A percentile compares a stretch with the other conserved stretches of the same genome.
Evolutionary conservation across 768 basidiomycete species (phyloP).

Genomic region (Pleurotus sapidus): DNA sequence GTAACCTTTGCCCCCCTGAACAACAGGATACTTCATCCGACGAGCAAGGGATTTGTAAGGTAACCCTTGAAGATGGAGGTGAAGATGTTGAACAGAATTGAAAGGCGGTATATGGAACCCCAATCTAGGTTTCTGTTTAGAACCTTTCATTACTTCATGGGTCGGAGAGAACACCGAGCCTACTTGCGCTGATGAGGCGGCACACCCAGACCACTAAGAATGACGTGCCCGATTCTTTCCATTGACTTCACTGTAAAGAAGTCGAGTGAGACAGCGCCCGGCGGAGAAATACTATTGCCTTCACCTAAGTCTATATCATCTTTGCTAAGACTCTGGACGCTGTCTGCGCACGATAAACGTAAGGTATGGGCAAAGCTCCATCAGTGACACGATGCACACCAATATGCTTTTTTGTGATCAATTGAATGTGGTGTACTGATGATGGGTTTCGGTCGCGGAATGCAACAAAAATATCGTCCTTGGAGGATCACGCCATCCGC

Average conservation of each 20-base stretch:
- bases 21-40: conserved; percentile 47
- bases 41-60: conserved; percentile 49
- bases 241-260: conserved; percentile 38
- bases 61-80: conserved; percentile 69
- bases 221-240: conserved; percentile 45
- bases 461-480: conserved; percentile 49
- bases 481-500: background rate
- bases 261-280: too few species aligned
- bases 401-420: conserved; percentile 53
- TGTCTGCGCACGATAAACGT: conserved; percentile 35
- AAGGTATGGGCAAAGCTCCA: background rate
- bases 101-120: conserved; percentile 85
- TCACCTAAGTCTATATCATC: conserved; percentile 50
- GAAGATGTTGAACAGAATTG: conserved; percentile 68
- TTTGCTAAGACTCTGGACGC: conserved; percentile 44
- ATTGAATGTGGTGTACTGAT: conserved; percentile 43
- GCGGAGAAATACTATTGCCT: too few species aligned
- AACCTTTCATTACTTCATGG: conserved; percentile 20
- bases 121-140: conserved; percentile 40
- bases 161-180: conserved; percentile 14
- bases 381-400: conserved; percentile 26
- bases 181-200: conserved; percentile 44
- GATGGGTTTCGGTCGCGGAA: conserved; percentile 53
- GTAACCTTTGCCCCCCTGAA: conserved; percentile 31
- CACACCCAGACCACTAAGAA: conserved; percentile 49